These are phyloP conservation scores for Thoreauomyces humboldtii DNA, from an alignment of 192 early-diverging fungal genomes.

Conservation along the genomic window DNA sequence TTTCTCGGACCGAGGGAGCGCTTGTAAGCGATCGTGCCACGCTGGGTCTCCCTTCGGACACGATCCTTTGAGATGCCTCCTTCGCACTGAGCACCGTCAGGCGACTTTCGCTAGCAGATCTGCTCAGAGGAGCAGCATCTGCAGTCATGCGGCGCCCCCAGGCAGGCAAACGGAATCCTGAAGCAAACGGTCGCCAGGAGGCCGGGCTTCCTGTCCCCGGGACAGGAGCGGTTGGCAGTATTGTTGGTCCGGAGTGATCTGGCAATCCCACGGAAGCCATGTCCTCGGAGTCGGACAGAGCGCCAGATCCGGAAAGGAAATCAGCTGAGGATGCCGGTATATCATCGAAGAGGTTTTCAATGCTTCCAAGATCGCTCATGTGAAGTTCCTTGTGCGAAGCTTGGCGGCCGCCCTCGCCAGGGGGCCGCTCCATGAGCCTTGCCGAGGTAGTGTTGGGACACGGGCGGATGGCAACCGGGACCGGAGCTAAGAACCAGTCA, in stretches of 20 bases:
- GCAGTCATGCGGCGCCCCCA: slow-evolving; percentile 15
- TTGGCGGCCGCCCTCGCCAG: not conserved
- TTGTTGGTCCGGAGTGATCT: not conserved
- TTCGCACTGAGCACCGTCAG: not conserved
- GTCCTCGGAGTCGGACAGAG: no score
- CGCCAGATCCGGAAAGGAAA: no score
- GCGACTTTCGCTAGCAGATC: slow-evolving; percentile 3
- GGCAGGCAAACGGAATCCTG: slow-evolving; percentile 1
- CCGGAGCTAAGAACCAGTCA: no score
- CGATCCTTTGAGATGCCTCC: not conserved
- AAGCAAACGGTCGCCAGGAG: slow-evolving; percentile 12
- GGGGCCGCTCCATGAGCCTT: no score
- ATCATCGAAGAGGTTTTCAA: slow-evolving; percentile 13
- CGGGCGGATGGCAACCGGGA: no score
- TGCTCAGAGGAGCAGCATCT: not conserved
- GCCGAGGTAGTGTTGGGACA: no score
- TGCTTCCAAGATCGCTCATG: slow-evolving; percentile 20
- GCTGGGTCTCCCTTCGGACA: not conserved
- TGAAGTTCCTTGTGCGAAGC: slow-evolving; percentile 15
- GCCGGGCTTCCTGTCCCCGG: not conserved
- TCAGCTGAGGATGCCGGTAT: no score
- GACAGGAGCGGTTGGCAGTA: not conserved
- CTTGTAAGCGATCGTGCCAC: not conserved
- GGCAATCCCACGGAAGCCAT: no score
- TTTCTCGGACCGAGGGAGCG: not conserved